Evolutionary conservation across 2,329 filamentous ascomycete genomes (phyloP).

Genomic region (Colletotrichum neosansevieriae): DNA sequence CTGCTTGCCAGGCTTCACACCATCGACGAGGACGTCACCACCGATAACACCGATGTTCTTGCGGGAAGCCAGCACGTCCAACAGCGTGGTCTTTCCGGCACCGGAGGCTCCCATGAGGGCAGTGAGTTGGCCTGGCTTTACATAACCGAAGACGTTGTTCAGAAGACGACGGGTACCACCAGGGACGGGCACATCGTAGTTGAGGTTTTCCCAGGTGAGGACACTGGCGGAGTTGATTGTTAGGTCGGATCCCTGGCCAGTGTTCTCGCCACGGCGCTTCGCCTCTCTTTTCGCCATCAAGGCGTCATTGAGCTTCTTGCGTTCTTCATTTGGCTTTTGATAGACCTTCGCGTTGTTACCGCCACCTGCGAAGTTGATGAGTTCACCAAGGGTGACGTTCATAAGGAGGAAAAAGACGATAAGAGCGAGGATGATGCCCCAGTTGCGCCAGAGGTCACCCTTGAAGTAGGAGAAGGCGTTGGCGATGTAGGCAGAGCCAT

Average conservation of each 20-base stretch:
- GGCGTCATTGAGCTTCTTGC: slow-evolving; percentile 73
- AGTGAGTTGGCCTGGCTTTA: slow-evolving; percentile 81
- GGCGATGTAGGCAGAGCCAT: slow-evolving; percentile 76
- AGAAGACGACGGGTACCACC: slow-evolving; percentile 68
- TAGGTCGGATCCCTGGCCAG: slow-evolving; percentile 59
- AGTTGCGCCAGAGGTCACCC: slow-evolving; percentile 82
- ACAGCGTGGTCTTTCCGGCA: slow-evolving; percentile 88
- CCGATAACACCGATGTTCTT: slow-evolving; percentile 72
- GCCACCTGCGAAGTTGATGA: slow-evolving; percentile 81
- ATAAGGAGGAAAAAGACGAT: slow-evolving; percentile 80
- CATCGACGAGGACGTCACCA: slow-evolving; percentile 70
- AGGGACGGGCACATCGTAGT: slow-evolving; percentile 77
- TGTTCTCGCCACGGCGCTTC: slow-evolving; percentile 62
- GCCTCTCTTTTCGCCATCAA: slow-evolving; percentile 70
- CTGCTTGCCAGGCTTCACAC: slow-evolving; percentile 66
- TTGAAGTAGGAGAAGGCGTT: slow-evolving; percentile 75
- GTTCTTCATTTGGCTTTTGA: slow-evolving; percentile 75
- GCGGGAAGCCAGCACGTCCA: slow-evolving; percentile 77
- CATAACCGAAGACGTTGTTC: slow-evolving; percentile 72
- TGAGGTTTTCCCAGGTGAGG: slow-evolving; percentile 89
- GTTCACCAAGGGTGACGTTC: slow-evolving; percentile 84
- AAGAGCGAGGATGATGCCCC: slow-evolving; percentile 82
- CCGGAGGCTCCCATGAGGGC: slow-evolving; percentile 86
- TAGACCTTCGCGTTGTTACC: slow-evolving; percentile 87
- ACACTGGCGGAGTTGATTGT: slow-evolving; percentile 72